Evolutionary conservation across 345 rosid genomes (phyloP).

Genomic region (Boechera divaricarpa): DNA sequence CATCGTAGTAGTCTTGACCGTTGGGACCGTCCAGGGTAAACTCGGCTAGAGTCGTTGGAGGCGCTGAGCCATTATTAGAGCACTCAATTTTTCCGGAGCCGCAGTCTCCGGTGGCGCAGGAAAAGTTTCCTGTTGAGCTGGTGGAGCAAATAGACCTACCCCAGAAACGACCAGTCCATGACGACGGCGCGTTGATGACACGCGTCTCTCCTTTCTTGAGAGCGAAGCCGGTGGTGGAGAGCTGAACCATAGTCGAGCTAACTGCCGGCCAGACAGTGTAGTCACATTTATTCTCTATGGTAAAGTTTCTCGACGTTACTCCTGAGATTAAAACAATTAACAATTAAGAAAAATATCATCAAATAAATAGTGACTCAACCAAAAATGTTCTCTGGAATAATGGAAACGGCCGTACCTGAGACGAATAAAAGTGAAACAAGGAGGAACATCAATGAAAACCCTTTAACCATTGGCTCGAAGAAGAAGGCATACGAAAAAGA

Average conservation of each 20-base stretch:
- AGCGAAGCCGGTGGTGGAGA: conserved; percentile 57
- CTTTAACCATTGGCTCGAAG: neutral
- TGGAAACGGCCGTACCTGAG: conserved; percentile 2
- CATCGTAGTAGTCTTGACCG: conserved; percentile 53
- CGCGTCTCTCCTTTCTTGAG: conserved; percentile 45
- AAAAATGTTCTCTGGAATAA: neutral
- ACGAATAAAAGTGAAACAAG: neutral
- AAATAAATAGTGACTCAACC: neutral
- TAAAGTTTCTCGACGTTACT: neutral
- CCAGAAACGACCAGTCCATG: conserved; percentile 63
- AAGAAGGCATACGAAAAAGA: neutral
- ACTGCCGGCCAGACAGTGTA: conserved; percentile 62
- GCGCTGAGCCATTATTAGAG: conserved; percentile 24
- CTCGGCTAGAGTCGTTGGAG: conserved; percentile 58
- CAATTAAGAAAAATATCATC: neutral
- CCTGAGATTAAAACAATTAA: conserved; percentile 1
- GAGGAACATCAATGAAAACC: neutral
- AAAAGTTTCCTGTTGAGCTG: conserved; percentile 16
- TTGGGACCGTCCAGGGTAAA: conserved; percentile 30
- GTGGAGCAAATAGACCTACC: conserved; percentile 55
- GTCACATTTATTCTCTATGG: conserved; percentile 51
- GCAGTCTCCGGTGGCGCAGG: conserved; percentile 51
- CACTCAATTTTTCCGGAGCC: conserved; percentile 55
- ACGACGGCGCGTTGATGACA: conserved; percentile 22
- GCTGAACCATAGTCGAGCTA: conserved; percentile 23